Percentiles rank a stretch among this genome's conserved stretches.
phyloP scores from a whole-genome alignment of 2,329 filamentous ascomycete species.

The Paraconiothyrium sp. region DNA sequence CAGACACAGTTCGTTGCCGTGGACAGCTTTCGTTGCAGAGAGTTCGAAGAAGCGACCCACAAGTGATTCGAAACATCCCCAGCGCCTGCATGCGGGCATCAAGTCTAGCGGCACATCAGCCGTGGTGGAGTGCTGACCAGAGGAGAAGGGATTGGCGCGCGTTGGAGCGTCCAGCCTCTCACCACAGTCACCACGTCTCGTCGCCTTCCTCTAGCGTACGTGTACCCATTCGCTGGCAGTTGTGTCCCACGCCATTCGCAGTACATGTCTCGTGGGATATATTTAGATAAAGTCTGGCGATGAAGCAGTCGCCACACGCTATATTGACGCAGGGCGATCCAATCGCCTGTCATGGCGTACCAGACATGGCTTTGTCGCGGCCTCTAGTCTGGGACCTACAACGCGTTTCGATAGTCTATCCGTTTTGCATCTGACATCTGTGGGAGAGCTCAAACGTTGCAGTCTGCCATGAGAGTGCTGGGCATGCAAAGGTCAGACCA shows the following conservation, averaged over 20 bases:
- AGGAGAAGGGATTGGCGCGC: constrained; percentile 4
- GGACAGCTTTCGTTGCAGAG: neutral
- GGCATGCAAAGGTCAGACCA: neutral
- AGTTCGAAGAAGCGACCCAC: neutral
- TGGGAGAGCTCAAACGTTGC: neutral
- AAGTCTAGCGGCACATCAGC: constrained; percentile 6
- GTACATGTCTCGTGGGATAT: neutral
- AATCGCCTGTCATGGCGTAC: neutral
- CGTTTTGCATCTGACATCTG: neutral
- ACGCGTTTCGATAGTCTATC: neutral
- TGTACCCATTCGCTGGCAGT: constrained; percentile 9
- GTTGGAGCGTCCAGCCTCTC: constrained; percentile 1
- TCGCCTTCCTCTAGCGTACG: constrained; percentile 1
- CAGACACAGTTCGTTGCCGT: neutral
- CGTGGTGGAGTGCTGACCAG: constrained; percentile 2
- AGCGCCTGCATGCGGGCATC: neutral
- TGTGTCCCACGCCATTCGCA: neutral
- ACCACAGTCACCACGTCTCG: neutral
- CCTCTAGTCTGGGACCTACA: neutral
- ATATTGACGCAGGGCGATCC: neutral
- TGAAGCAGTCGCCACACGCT: constrained; percentile 4
- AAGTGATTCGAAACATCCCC: neutral
- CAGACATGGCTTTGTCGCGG: neutral
- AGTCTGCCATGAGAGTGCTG: neutral
- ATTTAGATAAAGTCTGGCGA: constrained; percentile 1